Conservation (phyloP, 768 basidiomycete genomes). For the Cytidiella melzeri region DNA sequence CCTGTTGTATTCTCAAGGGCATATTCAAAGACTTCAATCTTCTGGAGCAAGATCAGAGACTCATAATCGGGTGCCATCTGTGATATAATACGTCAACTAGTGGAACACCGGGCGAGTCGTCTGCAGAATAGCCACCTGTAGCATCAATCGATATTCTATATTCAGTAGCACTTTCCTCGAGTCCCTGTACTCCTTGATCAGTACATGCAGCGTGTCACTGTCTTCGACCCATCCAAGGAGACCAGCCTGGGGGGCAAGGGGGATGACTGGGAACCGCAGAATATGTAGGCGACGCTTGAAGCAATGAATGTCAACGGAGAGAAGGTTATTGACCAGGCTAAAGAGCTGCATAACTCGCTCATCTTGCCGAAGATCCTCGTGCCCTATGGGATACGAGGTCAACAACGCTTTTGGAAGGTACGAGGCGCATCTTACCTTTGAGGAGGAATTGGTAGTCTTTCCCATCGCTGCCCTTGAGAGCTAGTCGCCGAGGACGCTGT, state of each 20-base stretch:
- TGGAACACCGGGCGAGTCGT: too few relatives aligned
- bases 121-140: conserved; percentile 77
- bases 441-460: conserved; percentile 87
- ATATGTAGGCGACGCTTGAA: conserved; percentile 96
- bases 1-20: conserved; percentile 98
- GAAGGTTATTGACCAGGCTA: conserved; percentile 90
- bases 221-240: conserved; percentile 94
- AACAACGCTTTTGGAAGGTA: too few relatives aligned
- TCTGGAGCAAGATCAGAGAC: conserved; percentile 87
- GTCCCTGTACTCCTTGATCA: conserved; percentile 94
- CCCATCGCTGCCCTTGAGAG: conserved; percentile 85
- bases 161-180: conserved; percentile 94
- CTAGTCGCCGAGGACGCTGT: conserved; percentile 87
- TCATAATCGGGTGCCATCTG: conserved; percentile 99
- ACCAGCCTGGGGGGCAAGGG: conserved; percentile 93
- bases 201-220: conserved; percentile 91
- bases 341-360: conserved; percentile 99
- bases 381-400: conserved; percentile 44
- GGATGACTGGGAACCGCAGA: conserved; percentile 88
- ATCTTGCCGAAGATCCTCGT: conserved; percentile 98
- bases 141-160: conserved; percentile 98
- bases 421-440: conserved; percentile 86
- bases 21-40: conserved; percentile 99
- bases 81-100: too few relatives aligned
- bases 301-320: conserved; percentile 88